Base-by-base conservation (phyloP, 2,329 filamentous ascomycete species). In the Coleophoma crateriformis region DNA sequence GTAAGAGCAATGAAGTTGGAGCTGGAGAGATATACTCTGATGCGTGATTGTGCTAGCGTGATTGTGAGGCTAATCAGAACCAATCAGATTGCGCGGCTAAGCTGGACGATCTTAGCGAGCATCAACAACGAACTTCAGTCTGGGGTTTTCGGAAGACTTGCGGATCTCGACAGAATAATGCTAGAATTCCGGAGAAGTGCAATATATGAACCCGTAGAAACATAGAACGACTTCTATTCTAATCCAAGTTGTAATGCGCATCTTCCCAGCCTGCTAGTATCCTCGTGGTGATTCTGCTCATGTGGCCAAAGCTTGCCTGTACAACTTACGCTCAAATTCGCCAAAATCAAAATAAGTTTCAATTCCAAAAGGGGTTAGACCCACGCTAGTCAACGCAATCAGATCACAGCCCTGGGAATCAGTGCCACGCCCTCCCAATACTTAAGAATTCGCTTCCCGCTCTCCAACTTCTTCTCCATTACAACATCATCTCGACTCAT, bases 371-470 rank as follows among this genome's bases (percentile, higher is more conserved):
- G 8, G n/a, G 41, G 51, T 48, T 52, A 51, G 60, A 61, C 54
- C 54, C 58, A 52, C 54, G 57, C 50, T 44, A 27, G 41, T 52
- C 41, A 50, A 27, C 27, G 27, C 27, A 27, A 27, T 27, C 27
- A 27, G 27, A 27, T 27, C 27, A 27, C 27, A 27, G 27, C 27
- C 27, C 17, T 17, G 47, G 55, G 50, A 57, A 62, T 62, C 56
- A 62, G 22, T 17, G 53, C 55, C 54, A 51, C 49, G 51, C 53
- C 58, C 58, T 64, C 62, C 63, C 59, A 14, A 32, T 44, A 44
- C 41, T 44, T 44, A 44, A 44, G 19, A 14, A 44, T 32, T 55
- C 51, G 58, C 57, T 48, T 27, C 52, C 52, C 54, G 46, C 37
- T 51, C 49, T 22, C 39, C 12, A 20, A 20, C 56, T 58, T 55